Percentiles rank a stretch among this genome's conserved stretches.
Conservation (phyloP, 2,329 filamentous ascomycete genomes). For the Domatiomyces globalis region DNA sequence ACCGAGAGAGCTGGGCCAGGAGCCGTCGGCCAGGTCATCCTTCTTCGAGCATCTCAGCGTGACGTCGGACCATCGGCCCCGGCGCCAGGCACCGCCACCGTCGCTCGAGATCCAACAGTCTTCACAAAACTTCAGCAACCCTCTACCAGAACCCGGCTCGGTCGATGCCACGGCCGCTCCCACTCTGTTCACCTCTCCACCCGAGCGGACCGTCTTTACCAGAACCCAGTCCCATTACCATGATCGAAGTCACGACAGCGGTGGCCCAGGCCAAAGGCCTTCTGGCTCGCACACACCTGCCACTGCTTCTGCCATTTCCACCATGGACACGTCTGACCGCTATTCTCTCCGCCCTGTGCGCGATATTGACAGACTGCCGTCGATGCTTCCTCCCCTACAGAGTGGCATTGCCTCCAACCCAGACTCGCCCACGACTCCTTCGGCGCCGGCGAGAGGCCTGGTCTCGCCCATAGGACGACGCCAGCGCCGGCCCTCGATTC, state of each 20-base stretch:
- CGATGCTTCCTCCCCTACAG: conserved; percentile 59
- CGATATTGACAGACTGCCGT: conserved; percentile 68
- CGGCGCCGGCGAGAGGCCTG: conserved; percentile 49
- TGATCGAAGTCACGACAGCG: conserved; percentile 31
- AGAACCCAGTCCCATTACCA: conserved; percentile 33
- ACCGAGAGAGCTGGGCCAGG: conserved; percentile 17
- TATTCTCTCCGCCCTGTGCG: conserved; percentile 65
- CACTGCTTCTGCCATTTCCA: conserved; percentile 50
- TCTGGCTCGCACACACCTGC: conserved; percentile 52
- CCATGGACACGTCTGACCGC: conserved; percentile 54
- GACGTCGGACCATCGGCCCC: conserved; percentile 45
- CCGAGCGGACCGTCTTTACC: conserved; percentile 53
- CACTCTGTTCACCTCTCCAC: conserved; percentile 54
- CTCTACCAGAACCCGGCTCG: conserved; percentile 34
- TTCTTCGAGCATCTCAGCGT: conserved; percentile 39
- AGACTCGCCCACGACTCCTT: conserved; percentile 75
- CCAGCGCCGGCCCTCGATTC: conserved; percentile 64
- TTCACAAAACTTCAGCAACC: conserved; percentile 27
- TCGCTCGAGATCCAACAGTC: conserved; percentile 62
- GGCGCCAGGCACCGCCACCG: conserved; percentile 70
- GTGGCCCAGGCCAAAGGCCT: conserved; percentile 36
- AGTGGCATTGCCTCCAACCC: conserved; percentile 70
- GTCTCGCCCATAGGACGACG: conserved; percentile 42
- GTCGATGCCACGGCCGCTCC: conserved; percentile 49
- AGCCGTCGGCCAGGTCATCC: conserved; percentile 22